Evolutionary conservation across 345 rosid genomes (phyloP), one percentile per base, ranked within the genome.

Genomic region (Pistacia integerrima): DNA sequence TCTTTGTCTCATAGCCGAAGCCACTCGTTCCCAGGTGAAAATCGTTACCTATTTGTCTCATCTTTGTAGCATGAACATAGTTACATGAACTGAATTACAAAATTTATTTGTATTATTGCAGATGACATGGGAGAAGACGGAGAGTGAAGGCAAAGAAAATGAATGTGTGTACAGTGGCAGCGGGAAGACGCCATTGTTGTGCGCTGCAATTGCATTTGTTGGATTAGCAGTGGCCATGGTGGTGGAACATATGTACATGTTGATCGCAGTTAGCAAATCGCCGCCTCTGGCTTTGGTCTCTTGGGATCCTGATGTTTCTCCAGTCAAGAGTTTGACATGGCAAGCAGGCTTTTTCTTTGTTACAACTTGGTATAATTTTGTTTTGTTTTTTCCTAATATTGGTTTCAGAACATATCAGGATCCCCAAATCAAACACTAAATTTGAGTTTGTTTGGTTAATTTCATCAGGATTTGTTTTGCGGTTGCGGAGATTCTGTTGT

Each of bases 1-100:
- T 69, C 89, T 96, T 46, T 92, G 97, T 72, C 94, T 96, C 71
- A 59, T 91, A 33, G 97, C 97, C 0, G 99, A 96, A 89, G 97
- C 95, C 70, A 87, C 93, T 4, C 95, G 90, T 77, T 92, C 99
- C 55, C 94, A 83, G 95, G 97, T 96, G 79, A 38, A 11, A 7
- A 64, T n/a, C 4, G 5, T 54, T 54, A 38, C 38, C 1, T n/a
- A 2, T 44, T 30, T 52, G n/a, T 14, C 46, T 28, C 54, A 51
- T 69, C 41, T 28, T 49, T 69, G 11, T 8, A 30, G 49, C 54
- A 48, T 25, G 73, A 55, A 4, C 5, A 54, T 11, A 16, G 36
- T 38, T 57, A 13, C 3, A 18, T 20, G 13, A 71, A 57, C 25
- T 60, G 28, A 25, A 38, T 57, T 57, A 71, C 54, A n/a, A 11